Evolutionary conservation across 352 stramenopile species (phyloP).

Genomic region (Pythium coloratum): DNA sequence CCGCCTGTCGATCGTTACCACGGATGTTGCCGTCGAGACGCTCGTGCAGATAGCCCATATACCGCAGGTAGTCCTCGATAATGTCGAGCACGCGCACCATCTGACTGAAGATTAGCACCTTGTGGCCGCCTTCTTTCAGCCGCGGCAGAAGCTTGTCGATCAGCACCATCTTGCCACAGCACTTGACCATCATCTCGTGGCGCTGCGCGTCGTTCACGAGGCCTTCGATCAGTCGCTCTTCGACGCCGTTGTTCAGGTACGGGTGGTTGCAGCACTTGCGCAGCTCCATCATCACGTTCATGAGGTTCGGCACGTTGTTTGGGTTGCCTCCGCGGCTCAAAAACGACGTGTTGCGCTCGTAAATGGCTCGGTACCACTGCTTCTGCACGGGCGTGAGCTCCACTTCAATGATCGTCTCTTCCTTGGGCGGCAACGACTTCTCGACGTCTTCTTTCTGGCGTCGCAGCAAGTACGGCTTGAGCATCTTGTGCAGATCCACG

Average conservation of each 20-base stretch:
- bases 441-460: constrained; percentile 91
- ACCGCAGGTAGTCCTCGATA: constrained; percentile 98
- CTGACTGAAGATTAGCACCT: constrained; percentile 99
- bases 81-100: constrained; percentile 99
- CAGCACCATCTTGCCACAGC: constrained; percentile 99
- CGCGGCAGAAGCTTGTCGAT: constrained; percentile 98
- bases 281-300: constrained; percentile 93
- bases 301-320: constrained; percentile 87
- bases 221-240: constrained; percentile 85
- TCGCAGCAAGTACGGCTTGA: constrained; percentile 88
- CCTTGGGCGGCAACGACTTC: constrained; percentile 85
- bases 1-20: constrained; percentile 84
- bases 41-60: constrained; percentile 93
- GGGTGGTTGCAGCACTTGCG: constrained; percentile 92
- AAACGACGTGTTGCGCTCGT: constrained; percentile 96
- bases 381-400: constrained; percentile 90
- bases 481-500: constrained; percentile 87
- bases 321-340: constrained; percentile 79
- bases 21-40: constrained; percentile 98
- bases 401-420: constrained; percentile 91
- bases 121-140: constrained; percentile 96
- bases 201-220: constrained; percentile 73
- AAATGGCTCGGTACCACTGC: constrained; percentile 91
- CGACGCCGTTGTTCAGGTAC: constrained; percentile 93
- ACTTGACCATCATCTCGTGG: constrained; percentile 95